Evolutionary conservation across 1,284 basidiomycete genomes (phyloP).

Genomic region (Bondarzewia mesenterica): DNA sequence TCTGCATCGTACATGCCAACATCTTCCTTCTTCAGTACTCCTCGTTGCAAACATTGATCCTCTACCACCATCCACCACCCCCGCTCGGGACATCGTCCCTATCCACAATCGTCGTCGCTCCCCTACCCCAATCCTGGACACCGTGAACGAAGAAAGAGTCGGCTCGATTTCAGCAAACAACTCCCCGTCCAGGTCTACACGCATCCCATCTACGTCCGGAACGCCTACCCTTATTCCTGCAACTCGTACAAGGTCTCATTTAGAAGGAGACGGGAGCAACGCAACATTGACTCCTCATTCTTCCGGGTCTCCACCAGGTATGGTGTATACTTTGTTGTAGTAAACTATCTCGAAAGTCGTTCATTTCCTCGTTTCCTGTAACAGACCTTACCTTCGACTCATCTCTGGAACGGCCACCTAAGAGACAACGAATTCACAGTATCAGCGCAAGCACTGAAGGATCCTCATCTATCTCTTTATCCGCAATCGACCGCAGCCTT

Average conservation of each 20-base stretch:
- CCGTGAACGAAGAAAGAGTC: conserved; percentile 32
- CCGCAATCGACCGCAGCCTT: conserved; percentile 23
- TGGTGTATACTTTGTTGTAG: conserved; percentile 5
- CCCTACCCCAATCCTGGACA: conserved; percentile 30
- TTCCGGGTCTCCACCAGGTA: conserved; percentile 20
- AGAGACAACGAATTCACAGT: conserved; percentile 59
- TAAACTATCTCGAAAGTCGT: background rate
- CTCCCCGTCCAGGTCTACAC: conserved; percentile 19
- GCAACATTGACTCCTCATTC: conserved; percentile 18
- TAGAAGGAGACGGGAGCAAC: conserved; percentile 45
- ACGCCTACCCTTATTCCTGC: conserved; percentile 43
- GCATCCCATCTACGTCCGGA: conserved; percentile 17
- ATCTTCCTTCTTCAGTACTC: conserved; percentile 6
- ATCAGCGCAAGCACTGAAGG: conserved; percentile 11
- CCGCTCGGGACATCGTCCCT: conserved; percentile 49
- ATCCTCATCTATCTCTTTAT: conserved; percentile 14
- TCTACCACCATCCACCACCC: conserved; percentile 40
- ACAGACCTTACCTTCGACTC: conserved; percentile 29
- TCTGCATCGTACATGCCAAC: conserved; percentile 12
- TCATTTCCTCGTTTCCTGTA: conserved; percentile 9
- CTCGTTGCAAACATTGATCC: conserved; percentile 59
- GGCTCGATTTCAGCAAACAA: conserved; percentile 22
- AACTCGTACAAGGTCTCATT: conserved; percentile 53
- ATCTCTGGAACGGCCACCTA: conserved; percentile 49
- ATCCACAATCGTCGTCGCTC: conserved; percentile 21